phyloP scores from a whole-genome alignment of 2,329 filamentous ascomycete species.

The Monilinia fructicola region DNA sequence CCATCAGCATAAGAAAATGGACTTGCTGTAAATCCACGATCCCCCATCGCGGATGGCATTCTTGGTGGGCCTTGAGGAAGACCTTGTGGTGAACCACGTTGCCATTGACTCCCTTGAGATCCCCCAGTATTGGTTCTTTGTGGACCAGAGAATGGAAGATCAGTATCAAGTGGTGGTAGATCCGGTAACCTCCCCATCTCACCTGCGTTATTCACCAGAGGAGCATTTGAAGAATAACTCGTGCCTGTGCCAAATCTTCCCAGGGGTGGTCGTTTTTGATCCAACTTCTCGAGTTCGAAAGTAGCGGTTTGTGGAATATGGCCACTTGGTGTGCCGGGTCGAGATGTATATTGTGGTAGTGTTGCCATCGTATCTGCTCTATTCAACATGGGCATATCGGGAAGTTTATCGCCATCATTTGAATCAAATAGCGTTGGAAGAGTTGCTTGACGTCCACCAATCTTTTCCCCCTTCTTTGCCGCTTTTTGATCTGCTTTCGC shows the following conservation, averaged over 20 bases:
- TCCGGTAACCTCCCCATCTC: constrained; percentile 53
- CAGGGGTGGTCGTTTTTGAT: constrained; percentile 51
- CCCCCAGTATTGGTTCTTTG: constrained; percentile 37
- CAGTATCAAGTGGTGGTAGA: constrained; percentile 34
- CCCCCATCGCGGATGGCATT: constrained; percentile 37
- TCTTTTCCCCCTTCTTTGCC: constrained; percentile 55
- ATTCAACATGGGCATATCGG: constrained; percentile 57
- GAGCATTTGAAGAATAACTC: constrained; percentile 64
- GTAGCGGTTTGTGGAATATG: constrained; percentile 43
- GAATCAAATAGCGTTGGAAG: constrained; percentile 60
- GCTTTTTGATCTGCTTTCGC: constrained; percentile 50
- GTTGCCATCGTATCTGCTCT: constrained; percentile 62
- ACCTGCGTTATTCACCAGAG: constrained; percentile 59
- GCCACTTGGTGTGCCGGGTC: constrained; percentile 53
- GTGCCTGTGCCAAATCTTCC: constrained; percentile 52
- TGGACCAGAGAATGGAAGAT: constrained; percentile 30
- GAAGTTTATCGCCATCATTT: constrained; percentile 56
- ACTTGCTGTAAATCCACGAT: constrained; percentile 37
- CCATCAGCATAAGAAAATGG: constrained; percentile 36
- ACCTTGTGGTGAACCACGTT: constrained; percentile 29
- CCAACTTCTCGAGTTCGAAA: constrained; percentile 53
- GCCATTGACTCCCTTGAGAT: constrained; percentile 34
- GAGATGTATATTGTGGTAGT: constrained; percentile 62
- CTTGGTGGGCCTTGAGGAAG: constrained; percentile 30
- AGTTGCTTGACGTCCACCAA: constrained; percentile 60